These are phyloP conservation scores for Eutypa lata DNA, from an alignment of 2,329 filamentous ascomycete species.

Conservation along the genomic window DNA sequence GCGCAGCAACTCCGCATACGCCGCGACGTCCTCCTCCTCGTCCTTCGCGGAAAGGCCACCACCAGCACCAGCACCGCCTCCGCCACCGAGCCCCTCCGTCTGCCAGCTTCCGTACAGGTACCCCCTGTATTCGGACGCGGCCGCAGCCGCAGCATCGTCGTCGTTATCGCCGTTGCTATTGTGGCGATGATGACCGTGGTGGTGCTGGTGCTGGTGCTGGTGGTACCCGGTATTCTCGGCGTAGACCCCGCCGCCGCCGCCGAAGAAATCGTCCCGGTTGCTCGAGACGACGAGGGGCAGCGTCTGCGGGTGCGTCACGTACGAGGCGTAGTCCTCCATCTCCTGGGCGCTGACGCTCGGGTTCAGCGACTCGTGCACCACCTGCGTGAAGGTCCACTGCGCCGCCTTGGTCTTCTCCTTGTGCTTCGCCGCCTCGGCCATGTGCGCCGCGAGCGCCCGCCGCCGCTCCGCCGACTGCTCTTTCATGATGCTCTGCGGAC, in stretches of 20 bases:
- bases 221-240: slow-evolving; percentile 66
- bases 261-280: slow-evolving; percentile 33
- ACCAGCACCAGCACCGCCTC: slow-evolving; percentile 28
- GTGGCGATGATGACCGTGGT: too few species aligned
- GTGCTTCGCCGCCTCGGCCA: slow-evolving; percentile 33
- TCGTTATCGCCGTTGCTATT: background rate
- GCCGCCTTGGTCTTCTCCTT: slow-evolving; percentile 79
- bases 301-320: slow-evolving; percentile 84
- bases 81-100: slow-evolving; percentile 45
- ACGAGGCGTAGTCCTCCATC: slow-evolving; percentile 81
- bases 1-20: slow-evolving; percentile 74
- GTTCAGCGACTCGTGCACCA: slow-evolving; percentile 81
- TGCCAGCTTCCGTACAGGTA: slow-evolving; percentile 72
- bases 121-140: slow-evolving; percentile 68
- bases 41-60: slow-evolving; percentile 35
- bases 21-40: slow-evolving; percentile 63
- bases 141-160: slow-evolving; percentile 32
- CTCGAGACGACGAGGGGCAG: slow-evolving; percentile 77
- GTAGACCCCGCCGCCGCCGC: slow-evolving; percentile 37
- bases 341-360: slow-evolving; percentile 76
- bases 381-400: slow-evolving; percentile 84
- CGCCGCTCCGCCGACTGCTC: slow-evolving; percentile 28
- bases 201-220: slow-evolving; percentile 66
- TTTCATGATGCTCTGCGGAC: slow-evolving; percentile 56
- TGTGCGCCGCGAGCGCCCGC: slow-evolving; percentile 5